Conservation (phyloP, 495 filamentous ascomycete genomes). For the Acidomyces sp. region DNA sequence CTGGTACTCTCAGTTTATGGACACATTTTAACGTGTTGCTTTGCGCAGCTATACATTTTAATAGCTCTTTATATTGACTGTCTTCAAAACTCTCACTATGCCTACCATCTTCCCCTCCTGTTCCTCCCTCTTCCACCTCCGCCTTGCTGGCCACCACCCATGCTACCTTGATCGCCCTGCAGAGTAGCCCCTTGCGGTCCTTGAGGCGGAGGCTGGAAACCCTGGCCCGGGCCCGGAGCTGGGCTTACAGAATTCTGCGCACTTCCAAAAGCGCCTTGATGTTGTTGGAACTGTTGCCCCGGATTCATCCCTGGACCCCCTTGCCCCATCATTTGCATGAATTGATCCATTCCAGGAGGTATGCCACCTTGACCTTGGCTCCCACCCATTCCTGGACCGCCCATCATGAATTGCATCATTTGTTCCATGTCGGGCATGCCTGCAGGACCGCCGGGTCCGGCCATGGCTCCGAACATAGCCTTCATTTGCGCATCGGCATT, state of each 20-base stretch:
- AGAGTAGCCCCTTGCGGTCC: constrained; percentile 10
- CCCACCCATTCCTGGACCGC: constrained; percentile 15
- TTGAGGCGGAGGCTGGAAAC: constrained; percentile 6
- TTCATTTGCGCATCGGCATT: constrained; percentile 83
- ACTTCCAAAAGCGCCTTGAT: constrained; percentile 24
- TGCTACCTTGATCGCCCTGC: constrained; percentile 8
- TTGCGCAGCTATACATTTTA: background rate
- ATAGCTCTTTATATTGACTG: no score
- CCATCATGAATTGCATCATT: no score
- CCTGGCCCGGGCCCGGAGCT: constrained; percentile 5
- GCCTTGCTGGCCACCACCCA: constrained; percentile 15
- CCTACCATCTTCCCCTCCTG: constrained; percentile 18
- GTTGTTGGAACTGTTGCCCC: constrained; percentile 65
- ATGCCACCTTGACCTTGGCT: constrained; percentile 22
- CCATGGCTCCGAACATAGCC: constrained; percentile 58
- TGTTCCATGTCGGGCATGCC: no score
- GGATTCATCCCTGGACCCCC: constrained; percentile 78
- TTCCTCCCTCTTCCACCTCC: constrained; percentile 19
- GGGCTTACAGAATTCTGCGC: constrained; percentile 12
- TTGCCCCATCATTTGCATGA: constrained; percentile 73
- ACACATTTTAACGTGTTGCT: no score
- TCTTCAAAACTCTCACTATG: no score
- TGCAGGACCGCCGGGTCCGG: constrained; percentile 54
- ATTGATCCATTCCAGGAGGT: constrained; percentile 35
- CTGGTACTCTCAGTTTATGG: no score